phyloP scores from a whole-genome alignment of 1,139 yeast genomes.

The Taphrina communis region DNA sequence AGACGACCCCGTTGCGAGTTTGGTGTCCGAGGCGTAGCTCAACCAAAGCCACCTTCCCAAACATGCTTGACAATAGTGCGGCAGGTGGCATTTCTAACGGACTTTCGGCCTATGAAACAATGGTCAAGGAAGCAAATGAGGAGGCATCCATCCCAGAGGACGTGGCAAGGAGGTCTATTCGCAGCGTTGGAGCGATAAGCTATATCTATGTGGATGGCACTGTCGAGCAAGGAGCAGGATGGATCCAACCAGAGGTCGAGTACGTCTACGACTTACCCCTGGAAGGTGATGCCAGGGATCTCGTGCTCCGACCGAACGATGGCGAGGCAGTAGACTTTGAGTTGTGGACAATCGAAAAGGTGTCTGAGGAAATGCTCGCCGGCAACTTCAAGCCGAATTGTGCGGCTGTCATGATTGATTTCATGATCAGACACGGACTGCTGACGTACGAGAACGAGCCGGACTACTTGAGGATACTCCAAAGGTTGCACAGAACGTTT shows the following conservation, averaged over 20 bases:
- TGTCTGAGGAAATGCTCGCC: slow-evolving; percentile 56
- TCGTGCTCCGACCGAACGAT: slow-evolving; percentile 75
- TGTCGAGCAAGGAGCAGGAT: slow-evolving; percentile 50
- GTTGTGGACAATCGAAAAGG: slow-evolving; percentile 66
- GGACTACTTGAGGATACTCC: slow-evolving; percentile 63
- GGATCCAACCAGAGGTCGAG: slow-evolving; percentile 77
- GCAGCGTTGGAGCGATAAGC: slow-evolving; percentile 68
- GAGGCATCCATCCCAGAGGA: slow-evolving; percentile 78
- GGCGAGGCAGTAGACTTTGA: slow-evolving; percentile 81
- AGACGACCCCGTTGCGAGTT: slow-evolving; percentile 59
- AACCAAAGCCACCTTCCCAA: slow-evolving; percentile 84
- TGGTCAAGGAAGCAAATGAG: slow-evolving; percentile 82
- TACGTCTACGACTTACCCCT: slow-evolving; percentile 67
- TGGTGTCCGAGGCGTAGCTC: slow-evolving; percentile 87
- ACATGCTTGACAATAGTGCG: slow-evolving; percentile 87
- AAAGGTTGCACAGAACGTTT: slow-evolving; percentile 67
- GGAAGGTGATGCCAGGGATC: slow-evolving; percentile 48
- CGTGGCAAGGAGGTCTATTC: slow-evolving; percentile 58
- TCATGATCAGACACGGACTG: slow-evolving; percentile 79
- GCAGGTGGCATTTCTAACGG: slow-evolving; percentile 96
- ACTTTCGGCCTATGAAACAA: slow-evolving; percentile 73
- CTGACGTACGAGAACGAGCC: slow-evolving; percentile 68
- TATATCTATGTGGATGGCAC: slow-evolving; percentile 62
- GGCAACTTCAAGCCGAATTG: slow-evolving; percentile 89
- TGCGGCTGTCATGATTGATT: slow-evolving; percentile 78